phyloP scores from a whole-genome alignment of 2,329 filamentous ascomycete species.

The Fusarium subtropicale region DNA sequence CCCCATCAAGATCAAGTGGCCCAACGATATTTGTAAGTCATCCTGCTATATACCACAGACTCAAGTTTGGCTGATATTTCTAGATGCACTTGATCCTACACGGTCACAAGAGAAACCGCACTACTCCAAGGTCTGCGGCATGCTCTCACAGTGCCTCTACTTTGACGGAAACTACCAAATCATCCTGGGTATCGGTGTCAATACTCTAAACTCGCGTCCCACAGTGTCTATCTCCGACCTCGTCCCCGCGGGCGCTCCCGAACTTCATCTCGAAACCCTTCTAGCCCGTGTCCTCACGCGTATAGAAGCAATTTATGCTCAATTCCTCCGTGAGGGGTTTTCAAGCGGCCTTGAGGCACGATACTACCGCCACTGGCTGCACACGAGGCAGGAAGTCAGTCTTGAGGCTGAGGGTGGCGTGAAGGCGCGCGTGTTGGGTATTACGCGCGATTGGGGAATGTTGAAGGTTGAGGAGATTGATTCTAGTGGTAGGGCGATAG shows the following conservation, averaged over 20 bases:
- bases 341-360: conserved; percentile 75
- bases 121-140: conserved; percentile 93
- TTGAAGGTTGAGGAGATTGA: conserved; percentile 86
- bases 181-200: conserved; percentile 87
- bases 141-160: conserved; percentile 90
- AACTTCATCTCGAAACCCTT: conserved; percentile 81
- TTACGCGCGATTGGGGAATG: conserved; percentile 92
- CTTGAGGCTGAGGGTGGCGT: conserved; percentile 84
- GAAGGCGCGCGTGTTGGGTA: conserved; percentile 82
- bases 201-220: conserved; percentile 83
- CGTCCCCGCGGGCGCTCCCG: conserved; percentile 61
- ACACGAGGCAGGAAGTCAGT: conserved; percentile 77
- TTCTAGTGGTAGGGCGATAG: conserved; percentile 77
- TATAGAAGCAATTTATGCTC: conserved; percentile 80
- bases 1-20: conserved; percentile 93
- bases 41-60: accelerated
- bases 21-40: conserved; percentile 85
- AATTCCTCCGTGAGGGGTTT: conserved; percentile 82
- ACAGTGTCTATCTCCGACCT: conserved; percentile 88
- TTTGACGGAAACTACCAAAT: conserved; percentile 81
- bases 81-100: conserved; percentile 74
- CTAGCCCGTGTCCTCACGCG: conserved; percentile 82
- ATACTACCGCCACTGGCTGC: conserved; percentile 89
- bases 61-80: neutral
- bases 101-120: conserved; percentile 58